Conservation (phyloP, 1,284 basidiomycete genomes). For the Rhodotorula sp. region DNA sequence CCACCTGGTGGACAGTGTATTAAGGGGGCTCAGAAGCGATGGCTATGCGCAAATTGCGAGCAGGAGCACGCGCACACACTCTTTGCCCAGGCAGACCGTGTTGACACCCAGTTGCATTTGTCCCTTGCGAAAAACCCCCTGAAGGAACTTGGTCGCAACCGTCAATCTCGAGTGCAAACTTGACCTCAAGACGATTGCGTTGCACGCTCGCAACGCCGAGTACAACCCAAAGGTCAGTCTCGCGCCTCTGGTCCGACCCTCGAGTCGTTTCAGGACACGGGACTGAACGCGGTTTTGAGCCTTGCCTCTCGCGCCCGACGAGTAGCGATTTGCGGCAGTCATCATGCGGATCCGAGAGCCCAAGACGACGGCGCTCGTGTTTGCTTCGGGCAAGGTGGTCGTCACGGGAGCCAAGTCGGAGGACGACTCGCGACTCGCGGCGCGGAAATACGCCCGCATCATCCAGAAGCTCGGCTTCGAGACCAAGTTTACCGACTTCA, state of each 20-base stretch:
- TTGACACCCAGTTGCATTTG: constrained; percentile 2
- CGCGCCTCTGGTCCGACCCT: not conserved
- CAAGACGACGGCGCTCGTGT: constrained; percentile 98
- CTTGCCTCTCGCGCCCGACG: constrained; percentile 3
- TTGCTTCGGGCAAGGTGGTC: constrained; percentile 99
- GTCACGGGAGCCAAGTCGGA: constrained; percentile 99
- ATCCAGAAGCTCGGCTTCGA: constrained; percentile 99
- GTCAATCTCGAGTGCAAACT: constrained; percentile 97
- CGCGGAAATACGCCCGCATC: constrained; percentile 98
- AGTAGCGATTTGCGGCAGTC: constrained; percentile 97
- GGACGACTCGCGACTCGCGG: constrained; percentile 94
- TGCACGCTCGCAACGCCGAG: constrained; percentile 97
- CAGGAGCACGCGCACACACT: too few relatives aligned
- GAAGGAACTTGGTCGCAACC: constrained; percentile 89
- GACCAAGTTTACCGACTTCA: constrained; percentile 99
- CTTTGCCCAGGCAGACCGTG: not conserved
- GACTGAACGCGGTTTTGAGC: constrained; percentile 7
- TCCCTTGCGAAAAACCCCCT: not conserved
- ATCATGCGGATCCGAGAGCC: constrained; percentile 99
- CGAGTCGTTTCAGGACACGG: not conserved
- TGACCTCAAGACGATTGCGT: constrained; percentile 96
- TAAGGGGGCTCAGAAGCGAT: not conserved
- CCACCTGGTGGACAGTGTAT: not conserved
- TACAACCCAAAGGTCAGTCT: constrained; percentile 96
- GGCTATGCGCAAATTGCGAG: too few relatives aligned